Percentiles rank a stretch among this genome's conserved stretches.
phyloP scores from a whole-genome alignment of 371 early-diverging fungal genomes.

The Zychaea mexicana region DNA sequence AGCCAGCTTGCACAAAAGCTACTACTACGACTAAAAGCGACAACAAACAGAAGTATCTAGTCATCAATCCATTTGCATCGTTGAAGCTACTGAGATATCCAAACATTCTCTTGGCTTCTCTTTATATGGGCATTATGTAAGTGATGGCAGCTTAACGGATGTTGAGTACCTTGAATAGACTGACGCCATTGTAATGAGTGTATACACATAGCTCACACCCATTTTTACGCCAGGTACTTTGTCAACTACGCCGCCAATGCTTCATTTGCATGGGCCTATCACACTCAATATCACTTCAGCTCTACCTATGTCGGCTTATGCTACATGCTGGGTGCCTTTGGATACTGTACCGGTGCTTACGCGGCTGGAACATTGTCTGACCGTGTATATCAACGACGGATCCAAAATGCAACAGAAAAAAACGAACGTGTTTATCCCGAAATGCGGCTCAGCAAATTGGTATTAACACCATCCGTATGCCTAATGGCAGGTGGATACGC shows the following conservation, averaged over 20 bases:
- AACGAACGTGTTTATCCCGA: conserved; percentile 26
- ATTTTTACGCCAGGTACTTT: background rate
- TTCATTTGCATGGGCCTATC: conserved; percentile 2
- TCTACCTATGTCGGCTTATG: background rate
- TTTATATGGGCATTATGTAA: background rate
- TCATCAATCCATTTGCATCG: conserved; percentile 32
- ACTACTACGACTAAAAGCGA: background rate
- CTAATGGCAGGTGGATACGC: conserved; percentile 19
- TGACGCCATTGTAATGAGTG: too few relatives aligned
- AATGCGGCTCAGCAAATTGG: conserved; percentile 33
- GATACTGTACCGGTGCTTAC: background rate
- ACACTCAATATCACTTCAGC: background rate
- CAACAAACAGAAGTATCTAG: background rate
- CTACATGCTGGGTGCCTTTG: background rate
- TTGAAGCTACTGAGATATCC: conserved; percentile 26
- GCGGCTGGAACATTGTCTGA: conserved; percentile 29
- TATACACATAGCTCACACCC: background rate
- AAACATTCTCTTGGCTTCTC: conserved; percentile 12
- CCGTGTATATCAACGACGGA: conserved; percentile 18
- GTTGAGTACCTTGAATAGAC: too few relatives aligned
- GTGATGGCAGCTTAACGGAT: too few relatives aligned
- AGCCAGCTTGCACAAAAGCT: background rate
- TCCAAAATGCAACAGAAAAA: conserved; percentile 12
- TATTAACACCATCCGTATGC: conserved; percentile 16
- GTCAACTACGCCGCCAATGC: background rate